Conservation (phyloP, 2,329 filamentous ascomycete species). For the Trichoderma arundinaceum region DNA sequence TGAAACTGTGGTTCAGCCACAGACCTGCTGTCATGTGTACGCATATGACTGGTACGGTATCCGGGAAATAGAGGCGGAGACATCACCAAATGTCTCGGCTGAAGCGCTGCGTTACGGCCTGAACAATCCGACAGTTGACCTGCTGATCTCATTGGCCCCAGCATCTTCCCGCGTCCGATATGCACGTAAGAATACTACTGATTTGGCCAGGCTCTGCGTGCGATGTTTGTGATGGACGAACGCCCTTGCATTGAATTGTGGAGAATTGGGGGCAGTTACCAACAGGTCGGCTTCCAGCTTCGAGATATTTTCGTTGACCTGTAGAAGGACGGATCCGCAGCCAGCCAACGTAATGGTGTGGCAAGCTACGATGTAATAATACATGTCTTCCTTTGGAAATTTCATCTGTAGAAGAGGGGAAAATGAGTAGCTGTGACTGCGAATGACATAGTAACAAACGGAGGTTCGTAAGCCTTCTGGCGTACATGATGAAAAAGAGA, state of each 20-base stretch:
- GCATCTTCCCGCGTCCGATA: background rate
- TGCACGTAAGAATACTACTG: background rate
- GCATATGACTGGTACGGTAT: background rate
- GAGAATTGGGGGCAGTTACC: background rate
- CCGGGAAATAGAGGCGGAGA: background rate
- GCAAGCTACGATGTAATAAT: background rate
- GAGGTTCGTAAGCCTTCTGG: background rate
- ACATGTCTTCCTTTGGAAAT: background rate
- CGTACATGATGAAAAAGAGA: background rate
- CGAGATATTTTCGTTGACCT: background rate
- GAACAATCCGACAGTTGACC: background rate
- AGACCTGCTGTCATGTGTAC: background rate
- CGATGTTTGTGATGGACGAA: background rate
- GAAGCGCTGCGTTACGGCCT: background rate
- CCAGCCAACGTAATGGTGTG: too few species aligned
- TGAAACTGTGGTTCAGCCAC: slow-evolving; percentile 2
- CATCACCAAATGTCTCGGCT: slow-evolving; percentile 17
- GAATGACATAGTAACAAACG: background rate
- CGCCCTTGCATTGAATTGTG: slow-evolving; percentile 15
- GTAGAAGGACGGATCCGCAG: background rate
- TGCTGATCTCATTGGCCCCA: background rate
- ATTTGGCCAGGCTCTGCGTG: background rate
- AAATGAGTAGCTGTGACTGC: background rate
- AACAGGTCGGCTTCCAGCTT: background rate
- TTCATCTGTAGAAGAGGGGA: background rate